Percentiles rank a stretch among this genome's conserved stretches.
These are phyloP conservation scores for Oldenlandia corymbosa DNA, from an alignment of 257 asterid genomes.

Conservation along the genomic window DNA sequence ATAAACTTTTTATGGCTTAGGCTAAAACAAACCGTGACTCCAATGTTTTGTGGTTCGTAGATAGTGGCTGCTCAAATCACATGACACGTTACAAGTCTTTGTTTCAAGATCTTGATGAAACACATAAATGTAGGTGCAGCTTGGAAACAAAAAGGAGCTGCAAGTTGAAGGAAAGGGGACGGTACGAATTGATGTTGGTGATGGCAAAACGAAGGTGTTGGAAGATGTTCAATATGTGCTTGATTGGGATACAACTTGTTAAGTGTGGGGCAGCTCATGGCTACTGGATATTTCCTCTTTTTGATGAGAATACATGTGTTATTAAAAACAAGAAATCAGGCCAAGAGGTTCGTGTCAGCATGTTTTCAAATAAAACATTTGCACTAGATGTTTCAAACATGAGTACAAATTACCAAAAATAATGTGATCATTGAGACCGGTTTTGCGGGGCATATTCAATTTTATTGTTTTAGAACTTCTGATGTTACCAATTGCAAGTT, in stretches of 20 bases:
- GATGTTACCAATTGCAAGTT: no score
- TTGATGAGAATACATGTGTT: slow-evolving; percentile 5
- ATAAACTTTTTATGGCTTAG: no score
- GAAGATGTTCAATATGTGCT: slow-evolving; percentile 13
- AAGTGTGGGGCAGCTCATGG: slow-evolving; percentile 20
- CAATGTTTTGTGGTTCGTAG: background rate
- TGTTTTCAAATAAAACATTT: no score
- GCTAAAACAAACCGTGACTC: no score
- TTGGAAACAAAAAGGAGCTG: background rate
- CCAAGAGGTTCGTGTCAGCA: no score
- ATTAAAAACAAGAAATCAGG: slow-evolving; percentile 3
- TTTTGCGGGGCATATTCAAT: no score
- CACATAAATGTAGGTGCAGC: background rate
- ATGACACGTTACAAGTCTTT: background rate
- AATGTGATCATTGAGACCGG: no score
- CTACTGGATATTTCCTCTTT: background rate
- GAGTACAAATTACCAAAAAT: no score
- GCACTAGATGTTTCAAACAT: no score
- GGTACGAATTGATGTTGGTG: background rate
- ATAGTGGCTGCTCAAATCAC: background rate
- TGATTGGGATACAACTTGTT: slow-evolving; percentile 9
- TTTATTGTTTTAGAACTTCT: no score
- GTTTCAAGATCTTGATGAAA: background rate
- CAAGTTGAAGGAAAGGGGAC: slow-evolving; percentile 14
- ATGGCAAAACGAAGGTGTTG: background rate